These are phyloP conservation scores for Clarireedia homoeocarpa DNA, from an alignment of 2,329 filamentous ascomycete genomes.

Conservation along the genomic window DNA sequence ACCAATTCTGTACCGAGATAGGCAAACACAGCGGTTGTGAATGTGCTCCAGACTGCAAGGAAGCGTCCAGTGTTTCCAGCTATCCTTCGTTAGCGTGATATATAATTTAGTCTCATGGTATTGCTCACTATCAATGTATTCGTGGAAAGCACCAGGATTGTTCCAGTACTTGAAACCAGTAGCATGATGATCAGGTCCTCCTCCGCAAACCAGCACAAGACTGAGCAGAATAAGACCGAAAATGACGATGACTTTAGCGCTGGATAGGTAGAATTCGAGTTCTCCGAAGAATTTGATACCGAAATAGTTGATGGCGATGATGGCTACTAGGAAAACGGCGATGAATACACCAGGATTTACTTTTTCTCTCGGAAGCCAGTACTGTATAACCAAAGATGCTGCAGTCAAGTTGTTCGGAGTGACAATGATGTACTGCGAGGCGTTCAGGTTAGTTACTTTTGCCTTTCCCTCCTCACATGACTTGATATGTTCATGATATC, in stretches of 20 bases:
- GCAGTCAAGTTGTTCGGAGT: conserved; percentile 82
- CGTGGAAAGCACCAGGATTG: conserved; percentile 34
- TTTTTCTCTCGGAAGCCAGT: conserved; percentile 55
- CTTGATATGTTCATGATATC: background rate
- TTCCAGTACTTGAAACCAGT: conserved; percentile 45
- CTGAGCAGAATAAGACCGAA: conserved; percentile 58
- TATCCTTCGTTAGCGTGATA: conserved; percentile 31
- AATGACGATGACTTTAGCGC: conserved; percentile 56
- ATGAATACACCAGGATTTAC: conserved; percentile 78
- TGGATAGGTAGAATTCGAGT: conserved; percentile 49
- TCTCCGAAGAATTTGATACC: conserved; percentile 29
- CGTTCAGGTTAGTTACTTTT: background rate
- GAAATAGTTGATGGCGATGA: conserved; percentile 61
- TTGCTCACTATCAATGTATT: conserved; percentile 29
- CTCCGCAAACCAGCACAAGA: conserved; percentile 55
- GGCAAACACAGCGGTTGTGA: conserved; percentile 45
- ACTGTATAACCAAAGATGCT: conserved; percentile 69
- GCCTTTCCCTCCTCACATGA: background rate
- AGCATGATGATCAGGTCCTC: conserved; percentile 48
- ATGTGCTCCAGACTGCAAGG: conserved; percentile 50
- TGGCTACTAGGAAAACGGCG: conserved; percentile 56
- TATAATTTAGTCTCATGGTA: background rate
- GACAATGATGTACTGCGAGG: conserved; percentile 67
- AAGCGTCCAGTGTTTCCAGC: conserved; percentile 39
- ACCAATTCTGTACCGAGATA: conserved; percentile 56